These are phyloP conservation scores for Russula earlei DNA, from an alignment of 768 basidiomycete genomes.

Conservation along the genomic window DNA sequence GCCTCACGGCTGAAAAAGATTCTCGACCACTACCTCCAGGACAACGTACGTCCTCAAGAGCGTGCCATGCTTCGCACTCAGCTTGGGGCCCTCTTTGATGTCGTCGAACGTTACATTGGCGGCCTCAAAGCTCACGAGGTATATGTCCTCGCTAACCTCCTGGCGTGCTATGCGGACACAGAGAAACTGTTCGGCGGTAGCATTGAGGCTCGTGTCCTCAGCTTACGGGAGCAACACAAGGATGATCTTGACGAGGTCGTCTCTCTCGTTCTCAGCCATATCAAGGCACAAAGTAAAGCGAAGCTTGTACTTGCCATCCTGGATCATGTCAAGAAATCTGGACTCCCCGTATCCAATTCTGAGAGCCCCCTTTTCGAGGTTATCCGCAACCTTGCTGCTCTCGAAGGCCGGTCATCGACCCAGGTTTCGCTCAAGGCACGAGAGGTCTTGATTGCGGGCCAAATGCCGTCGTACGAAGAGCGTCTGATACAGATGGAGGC, in stretches of 20 bases:
- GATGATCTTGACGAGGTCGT: conserved; percentile 86
- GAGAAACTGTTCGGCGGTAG: conserved; percentile 91
- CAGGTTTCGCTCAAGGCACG: conserved; percentile 90
- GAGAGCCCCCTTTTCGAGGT: conserved; percentile 71
- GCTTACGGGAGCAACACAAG: conserved; percentile 86
- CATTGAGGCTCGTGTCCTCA: conserved; percentile 85
- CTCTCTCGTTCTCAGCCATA: conserved; percentile 84
- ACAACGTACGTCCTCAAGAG: conserved; percentile 72
- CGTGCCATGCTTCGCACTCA: conserved; percentile 68
- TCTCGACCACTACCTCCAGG: conserved; percentile 76
- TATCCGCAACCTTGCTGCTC: conserved; percentile 68
- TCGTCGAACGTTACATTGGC: conserved; percentile 67
- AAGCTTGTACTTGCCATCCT: conserved; percentile 80
- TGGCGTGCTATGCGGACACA: conserved; percentile 73
- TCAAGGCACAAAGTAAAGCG: conserved; percentile 88
- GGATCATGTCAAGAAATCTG: conserved; percentile 80
- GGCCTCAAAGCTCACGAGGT: conserved; percentile 87
- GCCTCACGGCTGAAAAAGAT: conserved; percentile 77
- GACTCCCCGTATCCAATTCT: conserved; percentile 61
- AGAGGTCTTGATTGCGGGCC: conserved; percentile 91
- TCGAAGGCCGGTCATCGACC: conserved; percentile 91
- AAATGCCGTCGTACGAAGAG: conserved; percentile 97
- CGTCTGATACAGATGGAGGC: conserved; percentile 89
- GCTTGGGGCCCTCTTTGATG: conserved; percentile 58
- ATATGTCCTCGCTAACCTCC: conserved; percentile 61